Percentiles rank a stretch among this genome's conserved stretches.
These are phyloP conservation scores for Hyparrhenia diplandra DNA, from an alignment of 176 grass and related monocot species.

Conservation along the genomic window DNA sequence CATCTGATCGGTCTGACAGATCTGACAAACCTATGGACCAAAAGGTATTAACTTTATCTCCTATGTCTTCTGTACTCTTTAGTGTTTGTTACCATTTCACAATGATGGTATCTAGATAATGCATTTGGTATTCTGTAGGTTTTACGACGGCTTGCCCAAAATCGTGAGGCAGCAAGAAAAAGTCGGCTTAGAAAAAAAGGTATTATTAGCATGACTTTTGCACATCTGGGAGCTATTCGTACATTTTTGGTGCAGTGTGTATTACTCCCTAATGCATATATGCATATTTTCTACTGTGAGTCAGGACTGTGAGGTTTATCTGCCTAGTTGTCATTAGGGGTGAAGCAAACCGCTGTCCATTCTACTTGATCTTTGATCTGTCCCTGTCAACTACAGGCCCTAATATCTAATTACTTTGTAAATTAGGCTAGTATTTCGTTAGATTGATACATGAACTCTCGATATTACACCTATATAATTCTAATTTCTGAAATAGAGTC, in stretches of 20 bases:
- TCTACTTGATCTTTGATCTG: neutral
- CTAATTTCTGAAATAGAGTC: neutral
- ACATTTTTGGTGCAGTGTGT: neutral
- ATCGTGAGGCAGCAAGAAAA: slow-evolving; percentile 75
- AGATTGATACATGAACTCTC: neutral
- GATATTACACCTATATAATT: neutral
- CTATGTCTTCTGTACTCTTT: neutral
- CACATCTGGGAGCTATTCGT: neutral
- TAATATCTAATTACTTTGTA: neutral
- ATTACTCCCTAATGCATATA: neutral
- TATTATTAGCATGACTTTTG: neutral
- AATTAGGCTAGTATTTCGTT: neutral
- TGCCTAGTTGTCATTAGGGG: neutral
- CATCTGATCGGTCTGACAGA: slow-evolving; percentile 65
- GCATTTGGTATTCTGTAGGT: slow-evolving; percentile 42
- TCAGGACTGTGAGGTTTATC: neutral
- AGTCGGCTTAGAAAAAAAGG: slow-evolving; percentile 72
- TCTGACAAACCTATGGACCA: slow-evolving; percentile 59
- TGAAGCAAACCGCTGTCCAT: neutral
- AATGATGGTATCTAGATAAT: slow-evolving; percentile 3
- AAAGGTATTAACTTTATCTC: slow-evolving; percentile 43
- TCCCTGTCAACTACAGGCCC: neutral
- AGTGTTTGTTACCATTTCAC: neutral
- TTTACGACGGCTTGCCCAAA: slow-evolving; percentile 69
- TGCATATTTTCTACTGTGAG: neutral